Evolutionary conservation across 345 rosid species (phyloP).

Genomic region (Gossypium sturtianum): DNA sequence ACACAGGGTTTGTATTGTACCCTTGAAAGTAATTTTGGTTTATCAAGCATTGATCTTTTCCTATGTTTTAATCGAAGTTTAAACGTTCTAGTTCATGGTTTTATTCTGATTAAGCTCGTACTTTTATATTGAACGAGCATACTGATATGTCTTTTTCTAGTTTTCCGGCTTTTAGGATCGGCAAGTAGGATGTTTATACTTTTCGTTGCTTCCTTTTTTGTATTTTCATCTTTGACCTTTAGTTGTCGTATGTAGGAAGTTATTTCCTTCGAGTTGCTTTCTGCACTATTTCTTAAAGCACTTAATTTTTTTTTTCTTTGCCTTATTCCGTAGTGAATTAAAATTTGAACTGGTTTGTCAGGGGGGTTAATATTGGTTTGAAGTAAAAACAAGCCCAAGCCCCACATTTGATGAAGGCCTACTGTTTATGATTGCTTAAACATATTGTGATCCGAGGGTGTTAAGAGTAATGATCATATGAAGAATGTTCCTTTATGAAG

Average conservation of each 20-base stretch:
- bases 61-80: background rate
- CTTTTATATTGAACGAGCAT: background rate
- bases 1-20: constrained; percentile 62
- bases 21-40: background rate
- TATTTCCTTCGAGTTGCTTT: constrained; percentile 17
- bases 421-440: constrained; percentile 42
- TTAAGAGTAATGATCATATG: constrained; percentile 48
- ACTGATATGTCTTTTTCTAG: background rate
- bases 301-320: background rate
- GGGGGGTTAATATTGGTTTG: background rate
- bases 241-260: background rate
- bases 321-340: background rate
- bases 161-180: background rate
- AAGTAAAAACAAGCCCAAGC: constrained; percentile 18
- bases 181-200: background rate
- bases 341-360: constrained; percentile 5
- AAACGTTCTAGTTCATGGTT: background rate
- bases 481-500: constrained; percentile 60
- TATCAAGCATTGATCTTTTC: background rate
- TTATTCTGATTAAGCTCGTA: background rate
- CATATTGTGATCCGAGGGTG: constrained; percentile 55
- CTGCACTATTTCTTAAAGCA: constrained; percentile 21
- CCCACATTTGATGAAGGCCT: constrained; percentile 66
- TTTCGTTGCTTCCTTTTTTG: background rate
- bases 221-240: background rate